Evolutionary conservation across 1,284 basidiomycete species (phyloP).

Genomic region (Austroboletus novae-zelandiae): DNA sequence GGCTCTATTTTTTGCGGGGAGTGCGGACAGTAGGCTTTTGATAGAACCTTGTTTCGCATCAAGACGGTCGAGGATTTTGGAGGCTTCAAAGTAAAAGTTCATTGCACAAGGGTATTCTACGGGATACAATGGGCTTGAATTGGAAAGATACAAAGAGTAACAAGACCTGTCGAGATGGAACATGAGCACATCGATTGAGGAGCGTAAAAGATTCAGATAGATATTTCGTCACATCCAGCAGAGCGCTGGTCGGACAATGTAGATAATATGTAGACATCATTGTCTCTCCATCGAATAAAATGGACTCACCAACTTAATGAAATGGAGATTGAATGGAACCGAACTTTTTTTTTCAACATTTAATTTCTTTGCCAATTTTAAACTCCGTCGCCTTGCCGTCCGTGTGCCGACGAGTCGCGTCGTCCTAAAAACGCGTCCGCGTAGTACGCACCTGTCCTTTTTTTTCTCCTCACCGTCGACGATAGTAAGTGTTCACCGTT

Average conservation of each 20-base stretch:
- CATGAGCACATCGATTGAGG: constrained; percentile 10
- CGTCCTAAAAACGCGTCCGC: constrained; percentile 24
- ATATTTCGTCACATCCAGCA: constrained; percentile 42
- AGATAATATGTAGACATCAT: constrained; percentile 72
- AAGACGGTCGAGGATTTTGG: constrained; percentile 77
- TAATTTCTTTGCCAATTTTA: constrained; percentile 10
- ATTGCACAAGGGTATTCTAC: constrained; percentile 52
- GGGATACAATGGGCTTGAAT: constrained; percentile 25
- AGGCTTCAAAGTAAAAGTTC: constrained; percentile 93
- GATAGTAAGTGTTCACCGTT: constrained; percentile 22
- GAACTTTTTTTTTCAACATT: not conserved
- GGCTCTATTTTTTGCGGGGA: constrained; percentile 77
- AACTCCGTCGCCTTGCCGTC: constrained; percentile 27
- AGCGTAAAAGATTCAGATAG: constrained; percentile 32
- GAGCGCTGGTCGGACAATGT: constrained; percentile 73
- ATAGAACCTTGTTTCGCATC: constrained; percentile 87
- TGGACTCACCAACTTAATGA: constrained; percentile 22
- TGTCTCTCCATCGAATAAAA: constrained; percentile 18
- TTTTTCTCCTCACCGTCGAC: constrained; percentile 11
- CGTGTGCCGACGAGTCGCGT: constrained; percentile 29
- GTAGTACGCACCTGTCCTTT: constrained; percentile 17
- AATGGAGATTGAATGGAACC: not conserved
- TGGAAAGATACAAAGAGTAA: constrained; percentile 4
- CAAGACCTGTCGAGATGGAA: constrained; percentile 13
- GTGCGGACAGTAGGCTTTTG: constrained; percentile 69